These are phyloP conservation scores for Quercus mongolica DNA, from an alignment of 306 rosid species.

Conservation along the genomic window DNA sequence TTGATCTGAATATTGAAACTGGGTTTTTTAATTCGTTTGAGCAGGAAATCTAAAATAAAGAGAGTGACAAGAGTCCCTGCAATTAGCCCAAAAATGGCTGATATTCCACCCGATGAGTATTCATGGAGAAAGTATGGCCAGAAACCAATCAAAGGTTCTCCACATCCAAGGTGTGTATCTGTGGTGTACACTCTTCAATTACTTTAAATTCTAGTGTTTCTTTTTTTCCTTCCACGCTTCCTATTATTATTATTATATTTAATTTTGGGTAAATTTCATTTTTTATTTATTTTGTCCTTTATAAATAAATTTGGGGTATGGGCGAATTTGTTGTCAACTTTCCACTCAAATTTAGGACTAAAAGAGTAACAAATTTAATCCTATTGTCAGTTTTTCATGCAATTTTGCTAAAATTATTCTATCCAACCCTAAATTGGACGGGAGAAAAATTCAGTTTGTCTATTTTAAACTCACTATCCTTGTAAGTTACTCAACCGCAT, in stretches of 20 bases:
- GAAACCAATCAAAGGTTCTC: slow-evolving; percentile 92
- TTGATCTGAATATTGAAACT: background rate
- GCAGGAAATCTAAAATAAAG: slow-evolving; percentile 62
- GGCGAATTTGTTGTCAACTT: too few species aligned
- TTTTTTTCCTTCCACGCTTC: background rate
- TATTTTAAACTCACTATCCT: too few species aligned
- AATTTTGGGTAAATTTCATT: too few species aligned
- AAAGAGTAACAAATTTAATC: too few species aligned
- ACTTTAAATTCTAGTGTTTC: background rate
- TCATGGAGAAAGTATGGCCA: slow-evolving; percentile 92
- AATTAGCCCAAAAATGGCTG: slow-evolving; percentile 63
- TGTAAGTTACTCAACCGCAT: too few species aligned
- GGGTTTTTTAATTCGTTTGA: background rate
- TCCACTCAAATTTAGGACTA: too few species aligned
- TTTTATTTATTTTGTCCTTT: too few species aligned
- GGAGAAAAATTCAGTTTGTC: too few species aligned
- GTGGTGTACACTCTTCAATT: background rate
- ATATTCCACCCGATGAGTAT: slow-evolving; percentile 77
- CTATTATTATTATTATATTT: background rate
- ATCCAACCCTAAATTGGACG: too few species aligned
- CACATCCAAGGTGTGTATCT: slow-evolving; percentile 66
- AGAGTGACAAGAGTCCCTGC: slow-evolving; percentile 70
- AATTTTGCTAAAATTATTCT: too few species aligned
- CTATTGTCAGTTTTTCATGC: too few species aligned
- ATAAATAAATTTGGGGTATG: too few species aligned